phyloP scores from a whole-genome alignment of 116 monocot species.

The Zostera marina region DNA sequence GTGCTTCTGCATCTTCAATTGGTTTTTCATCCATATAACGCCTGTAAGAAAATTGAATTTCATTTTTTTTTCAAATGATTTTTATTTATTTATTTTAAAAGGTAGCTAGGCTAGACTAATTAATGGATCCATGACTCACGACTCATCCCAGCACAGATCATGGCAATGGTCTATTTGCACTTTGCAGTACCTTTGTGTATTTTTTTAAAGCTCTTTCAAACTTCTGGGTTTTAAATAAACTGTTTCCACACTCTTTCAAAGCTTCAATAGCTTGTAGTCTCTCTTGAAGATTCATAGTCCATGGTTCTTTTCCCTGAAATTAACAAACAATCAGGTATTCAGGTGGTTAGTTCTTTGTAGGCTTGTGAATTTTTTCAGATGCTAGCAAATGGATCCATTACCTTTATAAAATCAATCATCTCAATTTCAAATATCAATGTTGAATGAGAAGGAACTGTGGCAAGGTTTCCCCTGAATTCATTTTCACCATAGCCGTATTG shows the following conservation, averaged over 20 bases:
- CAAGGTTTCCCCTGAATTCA: conserved; percentile 20
- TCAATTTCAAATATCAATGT: conserved; percentile 57
- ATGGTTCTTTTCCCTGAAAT: conserved; percentile 46
- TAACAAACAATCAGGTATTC: not conserved
- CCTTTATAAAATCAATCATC: conserved; percentile 55
- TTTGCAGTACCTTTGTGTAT: conserved; percentile 61
- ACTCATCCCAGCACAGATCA: too few species aligned
- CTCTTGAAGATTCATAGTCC: conserved; percentile 34
- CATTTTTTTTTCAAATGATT: too few species aligned
- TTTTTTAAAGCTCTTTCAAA: conserved; percentile 44
- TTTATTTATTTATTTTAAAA: too few species aligned
- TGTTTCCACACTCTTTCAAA: conserved; percentile 41
- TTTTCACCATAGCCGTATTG: conserved; percentile 44
- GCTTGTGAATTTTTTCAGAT: not conserved
- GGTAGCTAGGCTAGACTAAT: too few species aligned
- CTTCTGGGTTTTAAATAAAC: conserved; percentile 42
- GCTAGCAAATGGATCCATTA: conserved; percentile 3
- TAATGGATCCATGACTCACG: too few species aligned
- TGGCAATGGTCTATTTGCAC: not conserved
- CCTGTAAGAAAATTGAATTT: conserved; percentile 24
- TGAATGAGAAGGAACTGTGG: conserved; percentile 33
- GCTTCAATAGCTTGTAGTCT: conserved; percentile 39
- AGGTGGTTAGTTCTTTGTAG: not conserved
- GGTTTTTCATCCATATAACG: conserved; percentile 24
- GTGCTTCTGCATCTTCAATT: conserved; percentile 36